Evolutionary conservation across 2,329 filamentous ascomycete genomes (phyloP).

Genomic region (Elsinoe ampelina): DNA sequence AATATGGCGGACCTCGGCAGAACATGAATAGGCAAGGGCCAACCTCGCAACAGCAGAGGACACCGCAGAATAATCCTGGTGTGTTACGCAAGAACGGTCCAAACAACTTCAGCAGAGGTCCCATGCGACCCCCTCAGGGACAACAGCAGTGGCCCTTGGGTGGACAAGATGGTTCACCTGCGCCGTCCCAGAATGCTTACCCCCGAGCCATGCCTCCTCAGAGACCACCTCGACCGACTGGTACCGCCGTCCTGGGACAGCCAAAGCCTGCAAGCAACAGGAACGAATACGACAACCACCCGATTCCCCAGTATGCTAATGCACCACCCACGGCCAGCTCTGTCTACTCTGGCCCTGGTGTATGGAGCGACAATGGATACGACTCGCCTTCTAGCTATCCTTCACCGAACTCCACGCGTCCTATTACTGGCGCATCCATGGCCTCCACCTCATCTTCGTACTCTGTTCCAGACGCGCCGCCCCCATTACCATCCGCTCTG

Average conservation of each 20-base stretch:
- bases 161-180: background rate
- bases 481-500: slow-evolving; percentile 19
- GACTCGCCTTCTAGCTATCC: slow-evolving; percentile 25
- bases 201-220: background rate
- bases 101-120: slow-evolving; percentile 12
- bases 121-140: background rate
- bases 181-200: background rate
- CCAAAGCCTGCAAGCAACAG: slow-evolving; percentile 8
- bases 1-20: background rate
- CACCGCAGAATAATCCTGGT: background rate
- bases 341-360: slow-evolving; percentile 10
- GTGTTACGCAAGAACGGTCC: slow-evolving; percentile 8
- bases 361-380: slow-evolving; percentile 14
- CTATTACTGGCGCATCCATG: slow-evolving; percentile 30
- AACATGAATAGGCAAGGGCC: background rate
- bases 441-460: slow-evolving; percentile 32
- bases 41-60: slow-evolving; percentile 1
- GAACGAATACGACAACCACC: background rate
- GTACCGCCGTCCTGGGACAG: slow-evolving; percentile 4
- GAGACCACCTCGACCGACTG: slow-evolving; percentile 4
- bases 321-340: background rate
- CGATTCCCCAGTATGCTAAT: slow-evolving; percentile 7
- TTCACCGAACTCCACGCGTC: slow-evolving; percentile 24
- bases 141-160: slow-evolving; percentile 8
- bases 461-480: slow-evolving; percentile 35